phyloP scores from a whole-genome alignment of 768 basidiomycete species.

The Mycena albidolilacea region DNA sequence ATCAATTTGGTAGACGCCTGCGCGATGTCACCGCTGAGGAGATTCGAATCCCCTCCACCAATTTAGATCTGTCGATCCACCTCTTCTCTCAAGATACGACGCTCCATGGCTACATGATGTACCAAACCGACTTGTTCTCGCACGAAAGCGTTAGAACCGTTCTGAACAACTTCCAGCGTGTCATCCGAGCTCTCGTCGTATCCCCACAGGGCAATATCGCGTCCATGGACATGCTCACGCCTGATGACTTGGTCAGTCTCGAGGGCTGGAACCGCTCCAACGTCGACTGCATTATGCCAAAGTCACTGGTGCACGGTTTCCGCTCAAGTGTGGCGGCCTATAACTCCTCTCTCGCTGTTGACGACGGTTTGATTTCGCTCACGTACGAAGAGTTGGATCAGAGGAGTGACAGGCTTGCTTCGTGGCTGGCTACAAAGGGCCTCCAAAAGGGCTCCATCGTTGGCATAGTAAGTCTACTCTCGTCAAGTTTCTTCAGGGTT shows the following conservation, averaged over 20 bases:
- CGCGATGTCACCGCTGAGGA: constrained; percentile 12
- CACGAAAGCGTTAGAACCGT: constrained; percentile 10
- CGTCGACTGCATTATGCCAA: constrained; percentile 9
- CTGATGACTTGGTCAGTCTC: constrained; percentile 15
- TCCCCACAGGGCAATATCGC: constrained; percentile 14
- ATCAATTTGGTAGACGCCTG: constrained; percentile 12
- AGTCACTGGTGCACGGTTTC: constrained; percentile 12
- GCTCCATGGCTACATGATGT: constrained; percentile 17
- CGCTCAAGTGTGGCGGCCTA: constrained; percentile 12
- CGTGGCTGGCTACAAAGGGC: constrained; percentile 9
- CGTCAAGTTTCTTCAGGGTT: neutral
- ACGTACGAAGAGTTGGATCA: constrained; percentile 17
- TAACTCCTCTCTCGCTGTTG: constrained; percentile 10
- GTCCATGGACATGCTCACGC: constrained; percentile 13
- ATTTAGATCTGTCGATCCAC: constrained; percentile 10
- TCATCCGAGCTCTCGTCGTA: constrained; percentile 10
- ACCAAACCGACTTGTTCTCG: constrained; percentile 18
- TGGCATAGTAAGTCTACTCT: constrained; percentile 11
- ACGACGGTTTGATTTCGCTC: constrained; percentile 13
- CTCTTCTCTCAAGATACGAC: constrained; percentile 11
- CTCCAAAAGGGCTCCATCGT: constrained; percentile 11
- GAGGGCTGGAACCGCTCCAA: constrained; percentile 10
- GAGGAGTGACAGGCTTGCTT: constrained; percentile 16
- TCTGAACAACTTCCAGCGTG: constrained; percentile 8
- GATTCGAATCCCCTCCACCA: constrained; percentile 16